These are phyloP conservation scores for Fusarium sp. DNA, from an alignment of 2,329 filamentous ascomycete species.

Conservation along the genomic window DNA sequence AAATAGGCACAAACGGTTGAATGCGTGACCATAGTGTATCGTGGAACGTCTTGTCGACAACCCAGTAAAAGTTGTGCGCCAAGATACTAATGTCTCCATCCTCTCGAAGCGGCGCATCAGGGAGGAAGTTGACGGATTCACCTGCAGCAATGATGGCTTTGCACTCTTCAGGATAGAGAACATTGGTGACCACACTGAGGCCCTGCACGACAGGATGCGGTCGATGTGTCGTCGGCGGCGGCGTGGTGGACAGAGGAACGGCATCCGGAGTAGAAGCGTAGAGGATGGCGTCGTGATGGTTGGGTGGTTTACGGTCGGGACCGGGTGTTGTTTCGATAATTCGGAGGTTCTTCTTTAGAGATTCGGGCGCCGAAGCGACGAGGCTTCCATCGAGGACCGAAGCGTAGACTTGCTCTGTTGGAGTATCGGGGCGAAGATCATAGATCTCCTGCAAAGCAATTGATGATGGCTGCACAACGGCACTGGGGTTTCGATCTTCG, in stretches of 20 bases:
- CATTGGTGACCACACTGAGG: slow-evolving; percentile 70
- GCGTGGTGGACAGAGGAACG: slow-evolving; percentile 62
- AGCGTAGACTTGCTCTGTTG: slow-evolving; percentile 64
- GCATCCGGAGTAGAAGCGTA: slow-evolving; percentile 72
- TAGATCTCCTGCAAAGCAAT: slow-evolving; percentile 72
- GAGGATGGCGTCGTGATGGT: slow-evolving; percentile 74
- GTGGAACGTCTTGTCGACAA: slow-evolving; percentile 73
- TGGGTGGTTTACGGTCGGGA: slow-evolving; percentile 73
- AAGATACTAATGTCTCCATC: slow-evolving; percentile 74
- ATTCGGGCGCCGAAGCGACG: slow-evolving; percentile 55
- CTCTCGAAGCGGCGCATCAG: slow-evolving; percentile 76
- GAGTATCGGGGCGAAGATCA: slow-evolving; percentile 65
- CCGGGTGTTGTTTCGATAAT: slow-evolving; percentile 74
- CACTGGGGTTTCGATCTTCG: slow-evolving; percentile 63
- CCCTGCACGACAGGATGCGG: slow-evolving; percentile 74
- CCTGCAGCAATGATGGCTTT: slow-evolving; percentile 75
- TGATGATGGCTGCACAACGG: slow-evolving; percentile 51
- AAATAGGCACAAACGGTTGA: slow-evolving; percentile 67
- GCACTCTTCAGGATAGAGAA: slow-evolving; percentile 73
- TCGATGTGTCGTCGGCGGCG: slow-evolving; percentile 65
- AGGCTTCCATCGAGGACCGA: slow-evolving; percentile 71
- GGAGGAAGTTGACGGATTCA: slow-evolving; percentile 74
- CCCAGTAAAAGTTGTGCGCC: slow-evolving; percentile 82
- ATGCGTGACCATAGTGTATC: slow-evolving; percentile 74
- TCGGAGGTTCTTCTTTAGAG: slow-evolving; percentile 61